A percentile compares a stretch with the other conserved stretches of the same genome.
phyloP scores from a whole-genome alignment of 2,329 filamentous ascomycete species.

The Aphanoascus verrucosus region DNA sequence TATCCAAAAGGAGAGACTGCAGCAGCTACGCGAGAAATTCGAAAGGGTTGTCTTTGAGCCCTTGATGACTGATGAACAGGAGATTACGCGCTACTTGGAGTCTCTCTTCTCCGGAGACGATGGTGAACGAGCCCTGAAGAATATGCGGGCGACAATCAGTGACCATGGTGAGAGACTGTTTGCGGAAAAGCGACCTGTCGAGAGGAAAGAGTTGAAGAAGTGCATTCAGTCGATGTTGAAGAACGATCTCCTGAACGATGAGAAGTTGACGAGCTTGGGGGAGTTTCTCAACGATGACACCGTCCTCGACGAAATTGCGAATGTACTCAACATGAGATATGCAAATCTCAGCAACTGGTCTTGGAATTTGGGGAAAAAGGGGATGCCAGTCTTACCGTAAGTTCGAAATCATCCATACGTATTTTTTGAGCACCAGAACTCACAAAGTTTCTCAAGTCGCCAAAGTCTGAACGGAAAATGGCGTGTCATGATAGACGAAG shows the following conservation, averaged over 20 bases:
- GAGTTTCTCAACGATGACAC: constrained; percentile 33
- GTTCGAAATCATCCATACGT: neutral
- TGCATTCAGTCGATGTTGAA: constrained; percentile 33
- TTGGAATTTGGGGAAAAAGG: constrained; percentile 33
- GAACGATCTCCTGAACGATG: constrained; percentile 36
- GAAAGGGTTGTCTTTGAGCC: constrained; percentile 33
- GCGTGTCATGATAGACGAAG: constrained; percentile 39
- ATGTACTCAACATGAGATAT: constrained; percentile 37
- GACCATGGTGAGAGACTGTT: constrained; percentile 17
- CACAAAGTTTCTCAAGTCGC: constrained; percentile 17
- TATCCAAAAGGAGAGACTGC: constrained; percentile 28
- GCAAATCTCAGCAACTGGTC: constrained; percentile 35
- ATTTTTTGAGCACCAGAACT: neutral
- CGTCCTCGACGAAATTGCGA: constrained; percentile 34
- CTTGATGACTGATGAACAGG: constrained; percentile 24
- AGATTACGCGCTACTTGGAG: constrained; percentile 26
- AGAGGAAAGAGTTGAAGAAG: constrained; percentile 22
- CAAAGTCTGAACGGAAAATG: constrained; percentile 38
- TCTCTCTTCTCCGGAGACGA: constrained; percentile 25
- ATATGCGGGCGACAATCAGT: constrained; percentile 23
- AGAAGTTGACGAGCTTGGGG: constrained; percentile 32
- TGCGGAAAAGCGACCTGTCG: constrained; percentile 24
- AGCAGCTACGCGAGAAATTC: constrained; percentile 32
- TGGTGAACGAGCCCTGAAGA: constrained; percentile 16
- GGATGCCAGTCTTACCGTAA: constrained; percentile 34